Conservation (phyloP, 169 alveolate genomes). For the Cryptosporidium tyzzeri region DNA sequence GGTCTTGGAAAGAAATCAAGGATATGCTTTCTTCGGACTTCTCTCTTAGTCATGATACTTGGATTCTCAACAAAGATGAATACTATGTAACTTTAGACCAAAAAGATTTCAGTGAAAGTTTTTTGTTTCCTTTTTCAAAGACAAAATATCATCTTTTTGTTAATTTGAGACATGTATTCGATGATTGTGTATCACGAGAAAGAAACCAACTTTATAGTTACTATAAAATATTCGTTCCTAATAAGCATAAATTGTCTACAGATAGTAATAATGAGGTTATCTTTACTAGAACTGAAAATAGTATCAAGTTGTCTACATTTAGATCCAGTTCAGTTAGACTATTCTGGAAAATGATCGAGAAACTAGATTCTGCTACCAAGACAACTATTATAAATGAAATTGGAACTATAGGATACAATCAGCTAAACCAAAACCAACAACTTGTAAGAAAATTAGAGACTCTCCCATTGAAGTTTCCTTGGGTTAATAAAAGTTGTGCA, state of each 20-base stretch:
- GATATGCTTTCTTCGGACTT: conserved; percentile 27
- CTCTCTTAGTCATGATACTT: neutral
- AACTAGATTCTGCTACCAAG: neutral
- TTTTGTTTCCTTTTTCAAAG: neutral
- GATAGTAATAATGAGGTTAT: neutral
- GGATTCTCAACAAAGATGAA: neutral
- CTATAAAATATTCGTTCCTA: neutral
- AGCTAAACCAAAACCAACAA: conserved; percentile 4
- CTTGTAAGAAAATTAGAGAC: neutral
- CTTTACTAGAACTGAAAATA: neutral
- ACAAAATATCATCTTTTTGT: conserved; percentile 4
- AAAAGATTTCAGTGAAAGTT: neutral
- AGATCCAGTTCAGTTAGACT: neutral
- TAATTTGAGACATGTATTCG: conserved; percentile 2
- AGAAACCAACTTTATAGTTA: neutral
- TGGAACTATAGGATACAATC: neutral
- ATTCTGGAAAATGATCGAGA: neutral
- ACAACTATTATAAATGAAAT: neutral
- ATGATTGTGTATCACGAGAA: neutral
- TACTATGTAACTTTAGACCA: neutral
- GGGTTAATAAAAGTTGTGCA: neutral
- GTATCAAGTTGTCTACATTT: neutral
- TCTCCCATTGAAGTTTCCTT: conserved; percentile 17
- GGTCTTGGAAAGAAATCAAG: conserved; percentile 43
- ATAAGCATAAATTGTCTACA: neutral